Evolutionary conservation across 345 rosid species (phyloP), one percentile per base, ranked within the genome.

Genomic region (Durio zibethinus): DNA sequence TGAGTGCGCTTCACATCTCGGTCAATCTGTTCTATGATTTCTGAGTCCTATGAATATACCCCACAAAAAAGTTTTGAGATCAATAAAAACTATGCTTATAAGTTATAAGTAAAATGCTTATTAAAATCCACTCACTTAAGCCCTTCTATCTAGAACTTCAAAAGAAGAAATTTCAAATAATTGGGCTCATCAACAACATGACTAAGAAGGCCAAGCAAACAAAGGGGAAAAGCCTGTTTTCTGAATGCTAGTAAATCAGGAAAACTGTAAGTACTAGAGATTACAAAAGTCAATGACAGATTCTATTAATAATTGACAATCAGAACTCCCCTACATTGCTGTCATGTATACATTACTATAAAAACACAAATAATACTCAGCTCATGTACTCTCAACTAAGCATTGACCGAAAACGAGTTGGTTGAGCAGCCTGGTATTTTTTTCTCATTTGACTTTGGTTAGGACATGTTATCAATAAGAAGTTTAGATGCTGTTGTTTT

Each of bases 1-100:
- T 95, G 99, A 73, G 99, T 95, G 57, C 99, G 97, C 84, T 85
- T 87, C 69, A 95, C 98, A 85, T 95, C 99, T 57, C 98, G 90
- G 74, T 93, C 98, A 76, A 95, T 95, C 83, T 95, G 99, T 76
- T 95, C 99, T 68, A 93, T 85, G 77, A 89, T 86, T 86, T 90
- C 99, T 33, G 97, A 63, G 81, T 93, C 99, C 98, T 95, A 84
- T 56, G 29, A 81, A 77, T 84, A 73, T 80, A 42, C 5, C 40
- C 38, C 40, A 40, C 53, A 80, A 74, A 31, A 21, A 20, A 57
- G 31, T 43, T 52, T 31, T 53, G 70, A 80, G 67, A 61, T 38
- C 48, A 31, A 48, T 80, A 72, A 80, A 33, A 53, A 33, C 18
- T n/a, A 16, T 2, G 4, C 36, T 63, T 11, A 5, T 2, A 31